These are phyloP conservation scores for Mortierella antarctica DNA, from an alignment of 192 early-diverging fungal species.

Conservation along the genomic window DNA sequence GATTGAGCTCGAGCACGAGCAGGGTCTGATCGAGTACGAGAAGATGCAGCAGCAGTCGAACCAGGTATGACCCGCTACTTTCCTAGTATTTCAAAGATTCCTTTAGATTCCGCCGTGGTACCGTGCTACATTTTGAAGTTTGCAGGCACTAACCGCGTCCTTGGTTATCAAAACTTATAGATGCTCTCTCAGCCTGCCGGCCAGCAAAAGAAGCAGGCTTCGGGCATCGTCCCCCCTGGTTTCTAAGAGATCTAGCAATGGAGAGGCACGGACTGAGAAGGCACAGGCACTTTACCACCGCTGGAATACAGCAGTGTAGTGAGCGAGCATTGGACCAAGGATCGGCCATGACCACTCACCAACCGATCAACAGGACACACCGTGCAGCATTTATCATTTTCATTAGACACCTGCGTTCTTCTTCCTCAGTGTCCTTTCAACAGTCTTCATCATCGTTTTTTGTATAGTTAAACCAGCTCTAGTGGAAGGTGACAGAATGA, in stretches of 20 bases:
- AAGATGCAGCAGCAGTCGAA: constrained; percentile 65
- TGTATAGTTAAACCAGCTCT: constrained; percentile 16
- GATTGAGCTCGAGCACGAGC: constrained; percentile 88
- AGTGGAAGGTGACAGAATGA: background rate
- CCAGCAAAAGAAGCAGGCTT: constrained; percentile 46
- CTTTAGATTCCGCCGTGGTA: background rate
- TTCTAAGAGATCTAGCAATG: constrained; percentile 14
- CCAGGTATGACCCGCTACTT: constrained; percentile 18
- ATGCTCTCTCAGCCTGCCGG: constrained; percentile 49
- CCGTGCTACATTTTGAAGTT: background rate
- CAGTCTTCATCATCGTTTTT: constrained; percentile 1
- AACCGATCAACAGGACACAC: too few species aligned
- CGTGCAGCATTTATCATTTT: background rate
- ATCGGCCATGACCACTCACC: background rate
- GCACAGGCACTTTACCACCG: background rate
- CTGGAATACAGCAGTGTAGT: background rate
- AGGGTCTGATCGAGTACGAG: constrained; percentile 87
- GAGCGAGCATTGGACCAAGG: background rate
- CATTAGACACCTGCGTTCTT: constrained; percentile 8
- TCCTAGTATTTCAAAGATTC: background rate
- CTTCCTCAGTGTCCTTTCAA: constrained; percentile 2
- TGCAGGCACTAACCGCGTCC: background rate
- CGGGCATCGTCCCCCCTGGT: constrained; percentile 44
- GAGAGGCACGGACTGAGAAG: background rate
- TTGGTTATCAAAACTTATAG: constrained; percentile 1